phyloP scores from a whole-genome alignment of 345 rosid genomes.

The Populus davidiana region DNA sequence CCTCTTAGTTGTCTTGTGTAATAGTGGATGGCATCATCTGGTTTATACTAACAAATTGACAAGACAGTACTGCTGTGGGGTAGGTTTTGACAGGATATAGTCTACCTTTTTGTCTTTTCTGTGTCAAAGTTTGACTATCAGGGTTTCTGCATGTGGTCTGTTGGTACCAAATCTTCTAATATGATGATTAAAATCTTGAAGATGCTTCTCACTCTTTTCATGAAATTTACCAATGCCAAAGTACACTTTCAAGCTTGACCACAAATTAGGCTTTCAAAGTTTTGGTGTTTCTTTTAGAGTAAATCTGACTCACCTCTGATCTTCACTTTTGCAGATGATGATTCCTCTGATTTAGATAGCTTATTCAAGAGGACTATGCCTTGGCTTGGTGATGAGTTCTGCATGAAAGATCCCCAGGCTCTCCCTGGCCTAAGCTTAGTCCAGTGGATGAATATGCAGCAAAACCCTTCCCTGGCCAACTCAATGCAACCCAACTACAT shows the following conservation, averaged over 20 bases:
- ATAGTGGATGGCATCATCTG: not conserved
- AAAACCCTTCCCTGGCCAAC: constrained; percentile 48
- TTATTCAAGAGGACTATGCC: constrained; percentile 83
- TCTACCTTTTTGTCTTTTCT: constrained; percentile 14
- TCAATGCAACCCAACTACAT: constrained; percentile 48
- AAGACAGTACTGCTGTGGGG: constrained; percentile 1
- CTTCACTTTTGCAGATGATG: constrained; percentile 54
- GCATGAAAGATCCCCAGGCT: constrained; percentile 65
- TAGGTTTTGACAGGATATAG: not conserved
- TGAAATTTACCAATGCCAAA: not conserved
- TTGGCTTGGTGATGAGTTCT: constrained; percentile 75
- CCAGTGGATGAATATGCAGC: constrained; percentile 96
- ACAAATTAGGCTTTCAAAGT: not conserved
- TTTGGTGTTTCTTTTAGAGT: not conserved
- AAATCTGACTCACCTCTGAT: constrained; percentile 13
- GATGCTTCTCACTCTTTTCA: constrained; percentile 2
- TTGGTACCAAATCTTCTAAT: constrained; percentile 7
- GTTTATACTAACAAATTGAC: not conserved
- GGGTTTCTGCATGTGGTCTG: constrained; percentile 10
- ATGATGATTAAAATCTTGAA: constrained; percentile 15
- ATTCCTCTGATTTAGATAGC: constrained; percentile 63
- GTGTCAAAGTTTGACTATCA: constrained; percentile 12
- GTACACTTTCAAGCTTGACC: not conserved
- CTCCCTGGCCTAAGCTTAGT: constrained; percentile 71
- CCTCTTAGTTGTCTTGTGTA: constrained; percentile 1